Base-by-base conservation (phyloP, 78 protist genomes). In the Planoprotostelium fungivorum region DNA sequence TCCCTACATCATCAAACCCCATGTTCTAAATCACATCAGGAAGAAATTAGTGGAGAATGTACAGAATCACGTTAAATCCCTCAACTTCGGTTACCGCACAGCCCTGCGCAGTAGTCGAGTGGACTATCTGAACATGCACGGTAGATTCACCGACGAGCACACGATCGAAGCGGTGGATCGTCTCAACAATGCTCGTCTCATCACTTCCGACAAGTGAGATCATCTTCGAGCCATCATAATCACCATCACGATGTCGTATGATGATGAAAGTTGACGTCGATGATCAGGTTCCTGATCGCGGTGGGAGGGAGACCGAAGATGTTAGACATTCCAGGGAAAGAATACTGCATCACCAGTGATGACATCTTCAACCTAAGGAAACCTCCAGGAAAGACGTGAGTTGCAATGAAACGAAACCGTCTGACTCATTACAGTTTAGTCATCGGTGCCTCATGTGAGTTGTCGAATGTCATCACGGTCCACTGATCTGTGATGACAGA, bases 331-430 rank as follows among this genome's bases (percentile, higher is more conserved):
- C 97, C 95, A 0, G 97, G 97, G 28, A 98, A 89, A n/a, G 98
- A 98, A 92, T 63, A 38, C 87, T 63, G 91, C 89, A 98, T 98
- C 89, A 94, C 97, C 29, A 88, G 95, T 28, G 99, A 98, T 91
- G 99, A 98, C 88, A 0, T 98, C 85, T 98, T 98, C 92, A 87
- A 95, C 29, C 39, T 95, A 84, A 29, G 36, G n/a, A 0, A 83
- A 0, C 28, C 89, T 36, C 99, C 99, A 1, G 98, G 98, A n/a
- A 96, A 95, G 86, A 97, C 98, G 38, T 89, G 96, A 23, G 87
- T 73, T 38, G 93, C 5, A 51, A 51, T 51, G 73, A 51, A 51
- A 51, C 5, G 5, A 25, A 51, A 51, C 5, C 16, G 16, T 51
- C 73, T 51, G n/a, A n/a, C n/a, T n/a, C n/a, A n/a, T n/a, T n/a